These are phyloP conservation scores for Phytophthora chlamydospora DNA, from an alignment of 352 stramenopile species.

Conservation along the genomic window DNA sequence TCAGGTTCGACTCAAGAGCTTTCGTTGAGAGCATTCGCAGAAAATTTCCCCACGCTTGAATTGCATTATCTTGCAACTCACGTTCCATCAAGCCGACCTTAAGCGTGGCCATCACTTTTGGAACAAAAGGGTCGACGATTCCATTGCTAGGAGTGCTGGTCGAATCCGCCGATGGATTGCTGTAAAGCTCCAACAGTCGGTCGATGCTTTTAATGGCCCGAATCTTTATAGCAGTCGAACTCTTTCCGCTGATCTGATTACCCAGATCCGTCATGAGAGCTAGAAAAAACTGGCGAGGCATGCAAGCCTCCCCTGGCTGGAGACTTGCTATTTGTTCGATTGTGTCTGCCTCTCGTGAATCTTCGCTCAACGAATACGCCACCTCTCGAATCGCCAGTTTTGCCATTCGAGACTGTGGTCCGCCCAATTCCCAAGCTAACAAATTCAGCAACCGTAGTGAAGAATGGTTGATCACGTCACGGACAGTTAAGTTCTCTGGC, in stretches of 20 bases:
- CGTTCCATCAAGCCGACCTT: slow-evolving; percentile 75
- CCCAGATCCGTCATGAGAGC: slow-evolving; percentile 85
- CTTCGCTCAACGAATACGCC: slow-evolving; percentile 50
- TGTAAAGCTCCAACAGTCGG: slow-evolving; percentile 70
- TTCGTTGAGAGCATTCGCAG: slow-evolving; percentile 81
- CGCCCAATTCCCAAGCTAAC: slow-evolving; percentile 72
- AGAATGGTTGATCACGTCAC: slow-evolving; percentile 63
- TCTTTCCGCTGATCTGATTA: slow-evolving; percentile 60
- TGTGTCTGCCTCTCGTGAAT: slow-evolving; percentile 21
- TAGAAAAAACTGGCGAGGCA: slow-evolving; percentile 82
- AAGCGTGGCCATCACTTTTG: slow-evolving; percentile 90
- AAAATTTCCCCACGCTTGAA: slow-evolving; percentile 81
- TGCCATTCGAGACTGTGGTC: slow-evolving; percentile 51
- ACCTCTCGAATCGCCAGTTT: slow-evolving; percentile 66
- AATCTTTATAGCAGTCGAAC: slow-evolving; percentile 47
- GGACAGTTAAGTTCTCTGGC: slow-evolving; percentile 60
- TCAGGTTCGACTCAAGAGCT: slow-evolving; percentile 83
- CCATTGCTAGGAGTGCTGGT: slow-evolving; percentile 41
- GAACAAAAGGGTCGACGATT: slow-evolving; percentile 81
- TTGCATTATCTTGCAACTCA: slow-evolving; percentile 62
- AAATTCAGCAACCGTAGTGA: slow-evolving; percentile 63
- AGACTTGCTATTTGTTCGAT: slow-evolving; percentile 28
- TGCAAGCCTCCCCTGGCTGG: slow-evolving; percentile 43
- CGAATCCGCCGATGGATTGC: slow-evolving; percentile 30
- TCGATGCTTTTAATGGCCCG: slow-evolving; percentile 80